Evolutionary conservation across 2,329 filamentous ascomycete genomes (phyloP), one percentile per base, ranked within the genome.

Genomic region (Neurospora crassa): DNA sequence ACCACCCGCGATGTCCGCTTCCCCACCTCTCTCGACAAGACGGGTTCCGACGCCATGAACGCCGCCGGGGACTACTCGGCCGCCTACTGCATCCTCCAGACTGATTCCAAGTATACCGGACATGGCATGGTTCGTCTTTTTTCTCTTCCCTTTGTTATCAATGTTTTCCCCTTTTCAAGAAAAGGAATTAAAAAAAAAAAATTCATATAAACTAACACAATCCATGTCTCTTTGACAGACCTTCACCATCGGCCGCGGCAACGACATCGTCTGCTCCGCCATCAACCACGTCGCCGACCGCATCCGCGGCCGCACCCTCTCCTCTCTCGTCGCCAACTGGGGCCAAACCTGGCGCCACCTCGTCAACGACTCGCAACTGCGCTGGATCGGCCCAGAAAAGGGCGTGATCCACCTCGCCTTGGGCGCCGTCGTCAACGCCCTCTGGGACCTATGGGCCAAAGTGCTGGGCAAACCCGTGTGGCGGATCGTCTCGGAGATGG

Each of bases 401-500:
- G 94, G 94, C 72, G 94, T 97, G 67, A 96, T 96, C 76, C 94
- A 97, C 81, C 91, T 97, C 8, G 94, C 94, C 1, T 89, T 97
- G 12, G 93, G 92, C 40, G 92, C 93, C 63, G 91, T 97, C 18
- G 92, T 96, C 76, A 97, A 97, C 80, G 94, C 93, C 18, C 86
- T 97, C 77, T 97, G 94, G 94, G 94, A 97, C 80, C 88, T 97
- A n/a, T 97, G 94, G 94, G 93, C 92, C 70, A 97, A 96, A 84
- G 87, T 87, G 2, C 87, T 96, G 43, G 86, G 88, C 74, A 97
- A 97, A 84, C 94, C 94, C 3, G 92, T 97, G 16, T 97, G 94
- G 94, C 88, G 90, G 72, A 91, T 97, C 73, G 91, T 97, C 34
- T 91, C 92, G 12, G 94, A 97, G 76, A 96, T 97, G 92, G 90